Evolutionary conservation across 2,329 filamentous ascomycete genomes (phyloP), one percentile per base, ranked within the genome.

Genomic region (Trichoderma aggressivum): DNA sequence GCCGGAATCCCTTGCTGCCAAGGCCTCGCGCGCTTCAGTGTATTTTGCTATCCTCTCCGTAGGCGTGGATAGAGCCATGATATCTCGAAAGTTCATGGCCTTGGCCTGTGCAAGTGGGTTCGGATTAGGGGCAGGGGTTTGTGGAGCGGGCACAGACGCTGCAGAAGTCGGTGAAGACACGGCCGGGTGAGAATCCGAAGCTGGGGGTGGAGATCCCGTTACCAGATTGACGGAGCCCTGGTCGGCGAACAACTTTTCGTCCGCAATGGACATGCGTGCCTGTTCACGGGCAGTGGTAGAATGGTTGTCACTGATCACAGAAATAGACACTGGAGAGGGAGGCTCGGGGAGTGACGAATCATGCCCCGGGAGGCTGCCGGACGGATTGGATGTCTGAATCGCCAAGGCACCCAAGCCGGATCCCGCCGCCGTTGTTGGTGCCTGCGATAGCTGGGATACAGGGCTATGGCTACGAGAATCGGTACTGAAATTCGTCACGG

Each of bases 41-140:
- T 92, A 97, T 16, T 89, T 90, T 56, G 86, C 84, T 72, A 96
- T 92, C 24, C 94, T 89, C 74, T 96, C 90, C 16, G 85, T 80
- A 0, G 90, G 80, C 2, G 87, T 88, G 18, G 87, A 85, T 63
- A 96, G 85, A 10, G 88, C 89, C 76, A 94, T 85, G 72, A 98
- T 97, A 71, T 97, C 92, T 64, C 90, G 88, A 81, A 97, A 94
- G 1, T 87, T 84, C 74, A 87, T 85, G 47, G 88, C 82, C 60
- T 77, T 76, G 12, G 77, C 60, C 28, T 70, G 72, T 28, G 70
- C 58, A 30, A 62, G 67, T 62, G 75, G 67, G 30, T 55, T 70
- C 60, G 74, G 60, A 47, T 55, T 70, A 26, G 58, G 58, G 14
- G 70, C 28, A 58, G 53, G 59, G 61, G 60, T 36, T 53, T 66